These are phyloP conservation scores for Coemansia sp. DNA, from an alignment of 371 early-diverging fungal genomes.

Conservation along the genomic window DNA sequence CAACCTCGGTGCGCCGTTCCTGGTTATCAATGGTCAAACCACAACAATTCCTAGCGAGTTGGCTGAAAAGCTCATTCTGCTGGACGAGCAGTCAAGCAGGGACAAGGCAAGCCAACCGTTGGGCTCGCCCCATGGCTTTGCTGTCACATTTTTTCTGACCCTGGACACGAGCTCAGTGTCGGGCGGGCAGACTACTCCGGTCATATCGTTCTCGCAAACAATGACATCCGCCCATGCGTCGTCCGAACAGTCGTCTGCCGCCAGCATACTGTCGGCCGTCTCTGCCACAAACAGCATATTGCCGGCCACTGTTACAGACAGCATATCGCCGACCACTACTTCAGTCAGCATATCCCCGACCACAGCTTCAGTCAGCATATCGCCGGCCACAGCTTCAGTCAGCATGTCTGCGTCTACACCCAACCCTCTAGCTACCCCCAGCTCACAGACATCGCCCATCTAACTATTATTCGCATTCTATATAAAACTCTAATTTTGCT, in stretches of 20 bases:
- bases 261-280: no score
- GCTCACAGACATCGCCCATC: neutral
- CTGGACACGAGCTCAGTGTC: constrained; percentile 27
- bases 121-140: constrained; percentile 22
- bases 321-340: neutral
- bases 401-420: neutral
- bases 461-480: neutral
- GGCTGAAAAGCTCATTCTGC: constrained; percentile 32
- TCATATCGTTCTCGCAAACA: constrained; percentile 34
- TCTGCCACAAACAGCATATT: neutral
- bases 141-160: constrained; percentile 36
- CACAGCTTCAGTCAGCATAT: neutral
- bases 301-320: neutral
- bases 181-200: constrained; percentile 21
- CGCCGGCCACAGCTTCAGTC: neutral
- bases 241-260: neutral
- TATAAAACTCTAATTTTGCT: no score
- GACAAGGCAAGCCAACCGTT: neutral
- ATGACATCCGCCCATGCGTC: constrained; percentile 13
- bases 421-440: constrained; percentile 15
- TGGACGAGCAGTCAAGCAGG: neutral
- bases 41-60: constrained; percentile 25
- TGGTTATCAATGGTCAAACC: constrained; percentile 33
- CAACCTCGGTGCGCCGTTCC: constrained; percentile 38
- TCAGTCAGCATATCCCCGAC: neutral